Conservation (phyloP, 2,329 filamentous ascomycete species). For the Pestalotiopsis fici region DNA sequence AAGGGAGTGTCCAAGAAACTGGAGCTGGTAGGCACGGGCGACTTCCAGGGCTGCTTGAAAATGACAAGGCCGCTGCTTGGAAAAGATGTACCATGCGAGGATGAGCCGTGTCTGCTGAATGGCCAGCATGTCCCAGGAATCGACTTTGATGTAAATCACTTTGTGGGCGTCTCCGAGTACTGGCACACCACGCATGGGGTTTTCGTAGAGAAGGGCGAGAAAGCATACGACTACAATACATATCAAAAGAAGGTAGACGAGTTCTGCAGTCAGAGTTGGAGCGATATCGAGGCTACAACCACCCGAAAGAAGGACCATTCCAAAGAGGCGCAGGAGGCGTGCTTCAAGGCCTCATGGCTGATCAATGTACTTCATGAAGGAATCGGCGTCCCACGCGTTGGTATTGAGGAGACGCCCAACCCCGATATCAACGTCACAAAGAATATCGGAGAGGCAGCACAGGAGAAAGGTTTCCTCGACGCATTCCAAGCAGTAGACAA, state of each 20-base stretch:
- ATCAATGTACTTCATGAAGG: slow-evolving; percentile 96
- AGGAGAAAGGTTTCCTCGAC: slow-evolving; percentile 75
- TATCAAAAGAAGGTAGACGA: slow-evolving; percentile 84
- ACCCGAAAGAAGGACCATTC: slow-evolving; percentile 75
- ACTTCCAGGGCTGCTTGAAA: slow-evolving; percentile 81
- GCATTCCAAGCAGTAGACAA: slow-evolving; percentile 93
- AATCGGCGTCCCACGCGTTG: slow-evolving; percentile 87
- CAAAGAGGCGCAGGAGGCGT: slow-evolving; percentile 80
- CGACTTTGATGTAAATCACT: slow-evolving; percentile 96
- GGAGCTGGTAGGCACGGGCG: slow-evolving; percentile 78
- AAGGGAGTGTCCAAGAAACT: slow-evolving; percentile 40
- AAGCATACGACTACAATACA: slow-evolving; percentile 84
- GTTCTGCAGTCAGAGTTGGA: slow-evolving; percentile 86
- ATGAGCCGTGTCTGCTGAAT: slow-evolving; percentile 85
- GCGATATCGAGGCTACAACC: slow-evolving; percentile 68
- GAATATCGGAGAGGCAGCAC: slow-evolving; percentile 65
- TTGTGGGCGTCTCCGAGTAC: slow-evolving; percentile 96
- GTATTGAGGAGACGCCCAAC: slow-evolving; percentile 63
- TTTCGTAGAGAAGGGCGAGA: slow-evolving; percentile 77
- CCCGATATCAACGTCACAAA: slow-evolving; percentile 71
- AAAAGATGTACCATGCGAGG: slow-evolving; percentile 82
- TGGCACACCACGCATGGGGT: slow-evolving; percentile 98
- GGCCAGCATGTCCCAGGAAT: slow-evolving; percentile 93
- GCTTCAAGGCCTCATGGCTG: slow-evolving; percentile 97
- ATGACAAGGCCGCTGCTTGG: slow-evolving; percentile 84